phyloP scores from a whole-genome alignment of 345 rosid species.

The Toxicodendron radicans region DNA sequence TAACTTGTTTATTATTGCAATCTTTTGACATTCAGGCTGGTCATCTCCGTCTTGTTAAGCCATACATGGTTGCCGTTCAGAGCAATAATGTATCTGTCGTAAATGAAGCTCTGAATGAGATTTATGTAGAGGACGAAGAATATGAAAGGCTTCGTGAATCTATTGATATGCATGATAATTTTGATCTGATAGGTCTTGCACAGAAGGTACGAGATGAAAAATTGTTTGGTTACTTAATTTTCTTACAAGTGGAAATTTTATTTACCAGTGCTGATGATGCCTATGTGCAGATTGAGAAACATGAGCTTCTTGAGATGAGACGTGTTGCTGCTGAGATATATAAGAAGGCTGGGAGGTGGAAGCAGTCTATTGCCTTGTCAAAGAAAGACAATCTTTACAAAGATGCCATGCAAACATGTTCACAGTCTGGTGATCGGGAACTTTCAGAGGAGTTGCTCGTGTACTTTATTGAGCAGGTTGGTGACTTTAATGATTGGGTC shows the following conservation, averaged over 20 bases:
- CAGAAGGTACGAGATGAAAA: conserved; percentile 35
- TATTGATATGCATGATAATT: conserved; percentile 56
- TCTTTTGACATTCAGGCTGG: conserved; percentile 39
- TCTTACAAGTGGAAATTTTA: neutral
- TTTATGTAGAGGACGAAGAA: conserved; percentile 63
- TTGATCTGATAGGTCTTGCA: conserved; percentile 57
- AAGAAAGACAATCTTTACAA: conserved; percentile 90
- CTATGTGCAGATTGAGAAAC: neutral
- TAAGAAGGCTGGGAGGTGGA: conserved; percentile 99
- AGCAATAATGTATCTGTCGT: conserved; percentile 56
- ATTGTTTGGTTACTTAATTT: neutral
- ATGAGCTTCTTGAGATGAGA: neutral
- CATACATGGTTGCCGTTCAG: conserved; percentile 58
- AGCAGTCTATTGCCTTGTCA: conserved; percentile 94
- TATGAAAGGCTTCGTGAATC: conserved; percentile 52
- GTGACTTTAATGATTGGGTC: too few relatives aligned
- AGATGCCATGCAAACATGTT: conserved; percentile 99
- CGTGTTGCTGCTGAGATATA: conserved; percentile 91
- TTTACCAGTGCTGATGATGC: neutral
- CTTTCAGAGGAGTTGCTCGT: conserved; percentile 33
- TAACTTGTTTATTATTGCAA: neutral
- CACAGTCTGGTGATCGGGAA: conserved; percentile 96
- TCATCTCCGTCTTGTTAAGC: conserved; percentile 54
- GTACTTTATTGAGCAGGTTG: neutral
- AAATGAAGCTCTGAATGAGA: conserved; percentile 57